Evolutionary conservation across 2,329 filamentous ascomycete genomes (phyloP), one percentile per base, ranked within the genome.

Genomic region (Xylariales sp.): DNA sequence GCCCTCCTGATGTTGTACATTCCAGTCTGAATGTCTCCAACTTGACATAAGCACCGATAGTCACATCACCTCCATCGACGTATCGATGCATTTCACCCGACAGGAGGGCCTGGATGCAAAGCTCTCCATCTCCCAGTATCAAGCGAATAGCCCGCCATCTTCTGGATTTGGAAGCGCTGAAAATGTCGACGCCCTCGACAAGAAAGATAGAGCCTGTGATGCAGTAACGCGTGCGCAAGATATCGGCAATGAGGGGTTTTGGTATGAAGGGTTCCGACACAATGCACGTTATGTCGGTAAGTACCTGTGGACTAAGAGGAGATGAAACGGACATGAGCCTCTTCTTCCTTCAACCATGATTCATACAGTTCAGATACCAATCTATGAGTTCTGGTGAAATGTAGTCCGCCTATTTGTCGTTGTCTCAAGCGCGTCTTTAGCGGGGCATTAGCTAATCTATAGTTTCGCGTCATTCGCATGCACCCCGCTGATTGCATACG

Each of bases 91-190:
- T 63, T 34, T 65, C 64, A 1, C 64, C 57, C 5, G 58, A 55
- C 31, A 78, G 53, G 6, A 79, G 54, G 0, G 72, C 73, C 52
- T 79, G 74, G n/a, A 79, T 64, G 47, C 71, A 77, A 3, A 76
- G 54, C 49, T 70, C 62, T 1, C 74, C 73, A 47, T 79, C 75
- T 27, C 74, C 70, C 0, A 79, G 64, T 0, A 78, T 40, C 9
- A 79, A 48, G 2, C 73, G 63, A 1, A 76, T 51, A 2, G 63
- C 60, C 22, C 71, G 68, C 63, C 69, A 69, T 53, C 61, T 52
- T 51, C 47, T 51, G 18, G 58, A 59, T 10, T 38, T 46, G 1
- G 66, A 61, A 0, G 70, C 56, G 1, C 65, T 53, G 1, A 63
- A 46, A 12, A 50, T 39, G 10, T 71, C 62, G n/a, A 74, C 44